Base-by-base conservation (phyloP, 176 grass and related monocot species). In the Oryza brachyantha region DNA sequence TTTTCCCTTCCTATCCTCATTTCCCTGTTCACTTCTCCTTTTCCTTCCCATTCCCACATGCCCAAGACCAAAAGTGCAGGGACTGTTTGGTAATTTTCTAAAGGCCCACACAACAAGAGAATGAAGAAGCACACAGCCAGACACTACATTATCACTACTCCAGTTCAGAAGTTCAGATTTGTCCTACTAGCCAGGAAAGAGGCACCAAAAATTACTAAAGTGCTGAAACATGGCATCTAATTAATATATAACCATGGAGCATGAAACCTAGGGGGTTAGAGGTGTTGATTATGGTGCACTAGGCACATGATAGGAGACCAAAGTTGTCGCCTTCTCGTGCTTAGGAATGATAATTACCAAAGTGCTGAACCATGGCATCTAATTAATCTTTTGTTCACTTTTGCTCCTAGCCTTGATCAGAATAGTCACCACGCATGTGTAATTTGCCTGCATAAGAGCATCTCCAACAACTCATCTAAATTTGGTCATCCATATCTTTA, bases 251-350 rank as follows among this genome's bases (percentile, higher is more conserved):
- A n/a, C n/a, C n/a, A n/a, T n/a, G n/a, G n/a, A n/a, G n/a, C 80
- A 89, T 5, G 41, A 27, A 69, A 86, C 64, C 84, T 85, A 83
- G n/a, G 86, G 87, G 74, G 21, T 80, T 86, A 80, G 64, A 43
- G 5, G 19, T 28, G 70, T 84, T 79, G 74, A 79, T 94, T 84
- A 89, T 14, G 81, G 64, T 4, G 54, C n/a, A 8, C 42, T 67
- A 81, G 77, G 82, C 72, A 85, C 87, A 81, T 85, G 82, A 81
- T 11, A n/a, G 82, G 82, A 81, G 87, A 66, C 87, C 82, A 54
- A 64, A 42, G 70, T 65, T 91, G 83, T 89, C 86, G 62, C 83
- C 77, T 84, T 94, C 83, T 89, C 73, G 75, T 91, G 89, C 64
- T 89, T 79, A 83, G 76, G 79, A 70, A 82, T 55, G 63, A 76